Evolutionary conservation across 768 basidiomycete species (phyloP), one percentile per base, ranked within the genome.

Genomic region (Boletus sp.): DNA sequence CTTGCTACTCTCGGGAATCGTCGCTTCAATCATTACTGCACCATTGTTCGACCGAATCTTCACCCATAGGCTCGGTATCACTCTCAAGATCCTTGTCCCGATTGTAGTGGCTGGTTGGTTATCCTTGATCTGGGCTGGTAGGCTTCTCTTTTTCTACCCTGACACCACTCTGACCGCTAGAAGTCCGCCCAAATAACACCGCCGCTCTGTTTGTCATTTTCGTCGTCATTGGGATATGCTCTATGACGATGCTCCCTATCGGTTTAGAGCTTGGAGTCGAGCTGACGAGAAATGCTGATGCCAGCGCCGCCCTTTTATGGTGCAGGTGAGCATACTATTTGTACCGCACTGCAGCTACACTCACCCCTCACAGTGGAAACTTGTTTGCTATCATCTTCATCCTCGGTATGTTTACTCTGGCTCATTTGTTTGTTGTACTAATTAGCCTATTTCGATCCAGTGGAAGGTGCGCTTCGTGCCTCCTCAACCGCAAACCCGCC

Each of bases 1-100:
- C 35, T 70, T 92, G 36, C 79, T 92, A 14, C 72, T 92, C 36
- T 77, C 86, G 1, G 92, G 92, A 20, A 81, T 94, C 56, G 70
- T 89, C 2, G 80, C 84, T 10, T 86, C 92, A 0, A 73, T 85
- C 32, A 64, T 85, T 48, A 81, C 86, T 0, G 83, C 91, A 1
- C 92, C 92, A 0, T 70, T 92, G 4, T 87, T 92, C 64, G 92
- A 93, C 65, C 84, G 91, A 18, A 83, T 92, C n/a, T 83, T 94
- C 58, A 92, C 89, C 10, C 80, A 86, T 60, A 83, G 83, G 57
- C 77, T 92, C 39, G 88, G 83, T 0, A 59, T 82, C 11, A 82
- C 85, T 3, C 63, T 78, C 52, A 89, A 87, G 54, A 56, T 83
- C 0, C 64, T 90, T 10, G 78, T 85, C 15, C 90, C 90, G 2